phyloP scores from a whole-genome alignment of 202 grass and related monocot species.

The Bolboschoenoplectus hybrid region DNA sequence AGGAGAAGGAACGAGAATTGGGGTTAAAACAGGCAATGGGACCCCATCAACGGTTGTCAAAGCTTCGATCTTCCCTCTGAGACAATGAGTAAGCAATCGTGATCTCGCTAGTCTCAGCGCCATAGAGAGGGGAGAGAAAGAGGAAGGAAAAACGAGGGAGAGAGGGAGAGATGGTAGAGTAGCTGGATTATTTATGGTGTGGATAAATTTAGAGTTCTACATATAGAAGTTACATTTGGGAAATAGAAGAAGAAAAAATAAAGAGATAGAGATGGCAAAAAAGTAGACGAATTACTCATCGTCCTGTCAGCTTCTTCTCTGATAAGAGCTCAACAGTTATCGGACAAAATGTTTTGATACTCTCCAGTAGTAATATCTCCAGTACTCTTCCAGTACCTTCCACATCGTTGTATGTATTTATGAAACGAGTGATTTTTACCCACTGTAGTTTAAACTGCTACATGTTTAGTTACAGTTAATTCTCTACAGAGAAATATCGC shows the following conservation, averaged over 20 bases:
- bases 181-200: slow-evolving; percentile 19
- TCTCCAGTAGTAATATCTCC: not conserved
- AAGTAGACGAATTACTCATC: not conserved
- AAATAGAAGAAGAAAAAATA: not conserved
- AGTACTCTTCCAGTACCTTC: not conserved
- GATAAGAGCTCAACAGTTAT: slow-evolving; percentile 6
- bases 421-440: not conserved
- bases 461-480: not conserved
- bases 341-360: not conserved
- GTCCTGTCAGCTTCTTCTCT: slow-evolving; percentile 23
- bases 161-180: not conserved
- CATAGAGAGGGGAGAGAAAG: not conserved
- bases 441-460: not conserved
- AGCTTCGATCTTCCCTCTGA: slow-evolving; percentile 34
- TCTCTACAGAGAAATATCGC: not conserved
- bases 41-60: not conserved
- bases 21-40: slow-evolving; percentile 11
- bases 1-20: not conserved
- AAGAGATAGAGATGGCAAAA: slow-evolving; percentile 19
- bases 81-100: not conserved
- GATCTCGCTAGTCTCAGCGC: slow-evolving; percentile 38
- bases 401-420: not conserved
- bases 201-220: slow-evolving; percentile 20
- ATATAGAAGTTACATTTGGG: not conserved
- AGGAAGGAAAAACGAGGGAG: not conserved